Evolutionary conservation across 768 basidiomycete genomes (phyloP), one percentile per base, ranked within the genome.

Genomic region (Suillus decipiens): DNA sequence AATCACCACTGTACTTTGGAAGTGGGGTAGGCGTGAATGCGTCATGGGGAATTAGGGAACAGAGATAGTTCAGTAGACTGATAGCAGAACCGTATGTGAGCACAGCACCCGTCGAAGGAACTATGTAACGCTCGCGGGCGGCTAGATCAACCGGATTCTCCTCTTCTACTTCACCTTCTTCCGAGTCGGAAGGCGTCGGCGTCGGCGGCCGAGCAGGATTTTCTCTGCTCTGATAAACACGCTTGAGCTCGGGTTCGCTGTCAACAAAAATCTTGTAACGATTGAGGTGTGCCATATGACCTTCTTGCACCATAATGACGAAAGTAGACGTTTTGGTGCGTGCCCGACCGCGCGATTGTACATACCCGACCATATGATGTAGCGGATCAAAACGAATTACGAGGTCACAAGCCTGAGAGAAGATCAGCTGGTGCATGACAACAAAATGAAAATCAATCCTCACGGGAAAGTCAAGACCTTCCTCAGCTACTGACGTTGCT

Each of bases 391-490:
- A 95, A 6, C 94, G 90, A 67, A 96, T 82, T 51, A 95, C 91
- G 9, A 95, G 79, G 70, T 93, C 90, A 73, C 93, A 95, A 12
- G 89, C 89, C 90, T 92, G 43, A n/a, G 31, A 60, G n/a, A 33
- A 41, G 34, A 56, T 22, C 36, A 64, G 67, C 33, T 64, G 53
- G 51, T 10, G 14, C 24, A 42, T 39, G 34, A 39, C 37, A 34
- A 31, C 19, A 51, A 56, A 37, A 36, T 19, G 39, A 60, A 47
- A 14, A n/a, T n/a, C n/a, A 28, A 34, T 53, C 17, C 84, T 61
- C 70, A 90, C 89, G 28, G 89, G 90, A 77, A 96, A 93, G 72
- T 96, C 94, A 19, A 96, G 82, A 0, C 95, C 95, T 78, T 96
- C 95, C 74, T 96, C 95, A 0, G 93, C 95, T 15, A 96, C 93